phyloP scores from a whole-genome alignment of 1,284 basidiomycete species.

The Cutaneotrichosporon sp. region DNA sequence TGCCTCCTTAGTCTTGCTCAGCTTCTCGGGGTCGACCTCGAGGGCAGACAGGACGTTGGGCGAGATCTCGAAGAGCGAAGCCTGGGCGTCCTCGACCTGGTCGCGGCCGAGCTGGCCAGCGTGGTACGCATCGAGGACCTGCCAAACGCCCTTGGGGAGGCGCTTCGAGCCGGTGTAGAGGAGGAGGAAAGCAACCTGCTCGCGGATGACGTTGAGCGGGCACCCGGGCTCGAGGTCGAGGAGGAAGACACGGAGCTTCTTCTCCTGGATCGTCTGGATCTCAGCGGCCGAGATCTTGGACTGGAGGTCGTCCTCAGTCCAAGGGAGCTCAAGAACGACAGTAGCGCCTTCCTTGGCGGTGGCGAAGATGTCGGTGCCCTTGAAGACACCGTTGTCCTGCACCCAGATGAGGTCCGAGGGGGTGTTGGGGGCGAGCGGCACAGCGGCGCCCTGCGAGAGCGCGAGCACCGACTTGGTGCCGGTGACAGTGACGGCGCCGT shows the following conservation, averaged over 20 bases:
- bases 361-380: slow-evolving; percentile 46
- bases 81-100: slow-evolving; percentile 51
- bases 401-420: slow-evolving; percentile 51
- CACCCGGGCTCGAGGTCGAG: slow-evolving; percentile 42
- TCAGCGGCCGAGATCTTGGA: slow-evolving; percentile 50
- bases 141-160: slow-evolving; percentile 45
- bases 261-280: slow-evolving; percentile 47
- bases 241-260: slow-evolving; percentile 53
- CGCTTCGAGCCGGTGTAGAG: slow-evolving; percentile 51
- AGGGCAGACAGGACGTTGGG: slow-evolving; percentile 31
- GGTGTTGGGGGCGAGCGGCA: slow-evolving; percentile 28
- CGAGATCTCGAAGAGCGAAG: slow-evolving; percentile 43
- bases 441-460: slow-evolving; percentile 33
- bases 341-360: slow-evolving; percentile 46
- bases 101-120: slow-evolving; percentile 45
- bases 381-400: slow-evolving; percentile 51
- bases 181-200: slow-evolving; percentile 53
- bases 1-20: slow-evolving; percentile 42
- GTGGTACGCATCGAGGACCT: slow-evolving; percentile 53
- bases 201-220: slow-evolving; percentile 45
- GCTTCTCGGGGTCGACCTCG: slow-evolving; percentile 46
- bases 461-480: slow-evolving; percentile 52
- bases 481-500: slow-evolving; percentile 47
- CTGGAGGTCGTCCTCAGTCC: slow-evolving; percentile 50
- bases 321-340: slow-evolving; percentile 52